Conservation (phyloP, 768 basidiomycete genomes). For the Tricholoma flavovirens region DNA sequence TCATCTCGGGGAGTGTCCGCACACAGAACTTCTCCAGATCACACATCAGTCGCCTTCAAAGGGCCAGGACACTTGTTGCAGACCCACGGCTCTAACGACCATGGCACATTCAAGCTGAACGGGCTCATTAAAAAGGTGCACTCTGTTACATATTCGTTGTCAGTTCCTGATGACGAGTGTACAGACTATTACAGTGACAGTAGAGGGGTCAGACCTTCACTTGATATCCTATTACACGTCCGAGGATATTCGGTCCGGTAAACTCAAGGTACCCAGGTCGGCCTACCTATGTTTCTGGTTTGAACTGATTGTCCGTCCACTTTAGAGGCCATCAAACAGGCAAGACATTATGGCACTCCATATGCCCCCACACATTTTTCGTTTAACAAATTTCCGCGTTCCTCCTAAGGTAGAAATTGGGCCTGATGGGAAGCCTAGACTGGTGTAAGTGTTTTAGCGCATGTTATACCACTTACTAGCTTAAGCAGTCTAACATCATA, state of each 20-base stretch:
- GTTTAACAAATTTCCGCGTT: conserved; percentile 75
- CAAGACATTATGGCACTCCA: conserved; percentile 67
- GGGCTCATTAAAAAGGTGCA: conserved; percentile 80
- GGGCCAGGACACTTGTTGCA: conserved; percentile 26
- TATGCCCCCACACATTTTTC: conserved; percentile 74
- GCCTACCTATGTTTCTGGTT: not conserved
- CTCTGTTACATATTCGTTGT: not conserved
- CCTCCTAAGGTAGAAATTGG: conserved; percentile 77
- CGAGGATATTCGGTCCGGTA: conserved; percentile 68
- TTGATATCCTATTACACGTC: conserved; percentile 81
- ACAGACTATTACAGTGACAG: conserved; percentile 81
- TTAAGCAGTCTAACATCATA: not conserved
- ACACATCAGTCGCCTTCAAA: conserved; percentile 27
- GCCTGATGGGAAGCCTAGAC: conserved; percentile 58
- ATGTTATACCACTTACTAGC: not conserved
- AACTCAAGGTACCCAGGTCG: conserved; percentile 41
- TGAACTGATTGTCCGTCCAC: conserved; percentile 3
- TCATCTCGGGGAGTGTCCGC: conserved; percentile 30
- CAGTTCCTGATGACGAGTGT: conserved; percentile 1
- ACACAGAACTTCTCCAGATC: conserved; percentile 38
- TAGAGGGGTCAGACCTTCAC: conserved; percentile 76
- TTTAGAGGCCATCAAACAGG: conserved; percentile 58
- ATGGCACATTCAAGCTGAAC: conserved; percentile 58
- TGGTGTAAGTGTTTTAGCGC: conserved; percentile 45
- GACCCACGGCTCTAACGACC: conserved; percentile 33